A percentile compares a stretch with the other conserved stretches of the same genome.
These are phyloP conservation scores for Mycena epipterygia DNA, from an alignment of 768 basidiomycete genomes.

Conservation along the genomic window DNA sequence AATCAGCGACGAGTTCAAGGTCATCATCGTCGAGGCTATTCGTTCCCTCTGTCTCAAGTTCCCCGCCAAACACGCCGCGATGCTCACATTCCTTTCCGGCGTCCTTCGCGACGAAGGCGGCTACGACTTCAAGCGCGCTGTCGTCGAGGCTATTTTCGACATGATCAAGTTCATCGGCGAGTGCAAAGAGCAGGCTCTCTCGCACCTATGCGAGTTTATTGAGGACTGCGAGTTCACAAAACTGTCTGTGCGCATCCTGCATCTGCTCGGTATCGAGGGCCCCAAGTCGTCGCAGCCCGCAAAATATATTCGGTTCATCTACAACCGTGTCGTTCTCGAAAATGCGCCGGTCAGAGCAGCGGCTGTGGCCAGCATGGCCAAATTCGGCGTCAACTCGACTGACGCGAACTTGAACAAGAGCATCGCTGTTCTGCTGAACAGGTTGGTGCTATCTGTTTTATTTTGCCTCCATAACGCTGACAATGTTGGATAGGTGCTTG, in stretches of 20 bases:
- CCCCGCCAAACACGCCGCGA: constrained; percentile 95
- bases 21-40: constrained; percentile 99
- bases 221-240: constrained; percentile 99
- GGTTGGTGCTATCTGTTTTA: constrained; percentile 60
- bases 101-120: constrained; percentile 98
- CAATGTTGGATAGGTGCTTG: constrained; percentile 73
- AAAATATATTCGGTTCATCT: constrained; percentile 99
- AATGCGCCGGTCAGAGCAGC: constrained; percentile 98
- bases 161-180: constrained; percentile 99
- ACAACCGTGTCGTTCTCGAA: constrained; percentile 98
- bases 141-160: constrained; percentile 99
- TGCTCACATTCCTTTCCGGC: constrained; percentile 97
- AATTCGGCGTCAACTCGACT: constrained; percentile 92
- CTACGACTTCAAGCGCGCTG: constrained; percentile 99
- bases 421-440: constrained; percentile 86
- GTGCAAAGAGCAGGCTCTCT: constrained; percentile 96
- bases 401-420: constrained; percentile 87
- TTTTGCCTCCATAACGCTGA: constrained; percentile 17
- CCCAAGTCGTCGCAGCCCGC: constrained; percentile 96
- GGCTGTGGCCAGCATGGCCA: constrained; percentile 93
- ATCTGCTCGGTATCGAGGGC: constrained; percentile 95
- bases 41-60: constrained; percentile 99
- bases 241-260: constrained; percentile 95
- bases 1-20: constrained; percentile 99
- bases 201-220: constrained; percentile 99